Conservation (phyloP, 2,329 filamentous ascomycete species). For the Trichothecium sympodiale region DNA sequence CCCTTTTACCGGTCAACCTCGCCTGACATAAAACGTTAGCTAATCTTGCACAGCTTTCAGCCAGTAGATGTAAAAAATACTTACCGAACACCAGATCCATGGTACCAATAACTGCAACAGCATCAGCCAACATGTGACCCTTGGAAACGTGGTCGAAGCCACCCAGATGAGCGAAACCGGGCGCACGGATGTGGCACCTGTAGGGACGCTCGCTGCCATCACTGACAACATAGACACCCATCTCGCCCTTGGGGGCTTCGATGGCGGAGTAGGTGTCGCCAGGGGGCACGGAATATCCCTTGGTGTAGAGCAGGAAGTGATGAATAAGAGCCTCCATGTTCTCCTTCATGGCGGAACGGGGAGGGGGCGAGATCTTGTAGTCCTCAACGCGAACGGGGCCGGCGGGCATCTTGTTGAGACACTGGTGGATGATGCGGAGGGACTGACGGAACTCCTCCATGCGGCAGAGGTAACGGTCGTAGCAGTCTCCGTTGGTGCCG, state of each 20-base stretch:
- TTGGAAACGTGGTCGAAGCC: conserved; percentile 90
- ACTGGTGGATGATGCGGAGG: conserved; percentile 96
- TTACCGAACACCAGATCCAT: conserved; percentile 86
- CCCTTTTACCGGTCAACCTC: conserved; percentile 47
- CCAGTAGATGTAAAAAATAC: conserved; percentile 13
- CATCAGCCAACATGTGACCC: conserved; percentile 90
- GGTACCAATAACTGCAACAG: conserved; percentile 86
- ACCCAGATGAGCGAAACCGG: conserved; percentile 87
- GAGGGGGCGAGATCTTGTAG: conserved; percentile 95
- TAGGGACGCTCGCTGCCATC: conserved; percentile 95
- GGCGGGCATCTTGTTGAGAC: conserved; percentile 95
- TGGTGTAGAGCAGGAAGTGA: conserved; percentile 97
- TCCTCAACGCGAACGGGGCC: conserved; percentile 93
- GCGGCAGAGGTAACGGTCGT: conserved; percentile 95
- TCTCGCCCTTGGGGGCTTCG: conserved; percentile 99
- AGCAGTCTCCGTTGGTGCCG: conserved; percentile 94
- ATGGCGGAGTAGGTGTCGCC: conserved; percentile 98
- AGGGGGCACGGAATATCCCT: conserved; percentile 93
- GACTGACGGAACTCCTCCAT: conserved; percentile 99
- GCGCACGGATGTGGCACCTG: conserved; percentile 92
- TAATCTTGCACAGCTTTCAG: not conserved
- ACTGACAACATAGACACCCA: conserved; percentile 94
- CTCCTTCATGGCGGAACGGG: conserved; percentile 98
- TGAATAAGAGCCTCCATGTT: conserved; percentile 99
- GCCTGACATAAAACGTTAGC: conserved; percentile 32